Percentiles rank a stretch among this genome's conserved stretches.
Conservation (phyloP, 2,329 filamentous ascomycete species). For the Exophiala aquamarina region DNA sequence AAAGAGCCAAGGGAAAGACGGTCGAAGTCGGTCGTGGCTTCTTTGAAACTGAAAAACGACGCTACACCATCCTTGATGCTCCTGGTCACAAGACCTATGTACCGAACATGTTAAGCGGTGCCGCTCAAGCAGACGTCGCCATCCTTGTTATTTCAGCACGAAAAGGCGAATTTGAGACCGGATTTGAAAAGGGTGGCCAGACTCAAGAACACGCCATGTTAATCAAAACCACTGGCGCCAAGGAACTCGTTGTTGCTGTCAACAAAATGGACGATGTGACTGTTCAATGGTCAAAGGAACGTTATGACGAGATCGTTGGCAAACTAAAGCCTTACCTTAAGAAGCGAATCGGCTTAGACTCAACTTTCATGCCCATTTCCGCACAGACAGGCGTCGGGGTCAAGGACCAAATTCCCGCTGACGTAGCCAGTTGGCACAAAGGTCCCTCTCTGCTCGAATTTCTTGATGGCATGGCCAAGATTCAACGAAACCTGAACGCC, state of each 20-base stretch:
- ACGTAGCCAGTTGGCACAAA: conserved; percentile 76
- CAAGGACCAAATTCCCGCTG: conserved; percentile 80
- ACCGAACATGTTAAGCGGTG: conserved; percentile 96
- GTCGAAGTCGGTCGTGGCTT: conserved; percentile 95
- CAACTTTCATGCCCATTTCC: conserved; percentile 94
- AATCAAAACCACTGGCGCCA: conserved; percentile 96
- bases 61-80: conserved; percentile 95
- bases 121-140: conserved; percentile 89
- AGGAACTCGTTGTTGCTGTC: conserved; percentile 90
- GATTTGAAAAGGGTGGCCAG: conserved; percentile 91
- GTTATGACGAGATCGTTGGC: conserved; percentile 88
- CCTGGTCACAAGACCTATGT: conserved; percentile 98
- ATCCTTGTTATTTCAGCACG: conserved; percentile 94
- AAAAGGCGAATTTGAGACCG: conserved; percentile 98
- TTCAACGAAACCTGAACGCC: conserved; percentile 94
- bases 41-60: conserved; percentile 94
- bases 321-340: conserved; percentile 89
- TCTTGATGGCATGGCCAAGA: conserved; percentile 86
- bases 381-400: conserved; percentile 84
- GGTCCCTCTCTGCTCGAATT: conserved; percentile 92
- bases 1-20: conserved; percentile 94
- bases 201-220: conserved; percentile 97
- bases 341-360: conserved; percentile 65
- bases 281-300: conserved; percentile 90
- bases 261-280: conserved; percentile 99